Evolutionary conservation across 257 asterid species (phyloP).

Genomic region (Petunia axillaris): DNA sequence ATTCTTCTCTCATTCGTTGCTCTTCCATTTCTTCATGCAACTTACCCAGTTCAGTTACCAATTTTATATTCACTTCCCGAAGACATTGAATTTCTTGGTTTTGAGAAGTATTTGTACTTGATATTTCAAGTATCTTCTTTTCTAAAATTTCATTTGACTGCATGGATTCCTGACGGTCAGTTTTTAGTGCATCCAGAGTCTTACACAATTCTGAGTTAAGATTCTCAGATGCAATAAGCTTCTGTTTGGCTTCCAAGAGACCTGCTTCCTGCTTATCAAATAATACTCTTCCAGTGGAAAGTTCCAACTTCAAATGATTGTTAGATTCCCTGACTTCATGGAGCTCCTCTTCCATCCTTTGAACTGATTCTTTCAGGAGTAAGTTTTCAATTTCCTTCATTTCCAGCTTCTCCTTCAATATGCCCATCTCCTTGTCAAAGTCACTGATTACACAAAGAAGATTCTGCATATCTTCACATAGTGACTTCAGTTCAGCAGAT

Average conservation of each 20-base stretch:
- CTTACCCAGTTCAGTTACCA: slow-evolving; percentile 56
- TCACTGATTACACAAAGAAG: slow-evolving; percentile 48
- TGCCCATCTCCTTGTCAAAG: slow-evolving; percentile 52
- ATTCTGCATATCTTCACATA: slow-evolving; percentile 53
- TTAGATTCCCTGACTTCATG: slow-evolving; percentile 49
- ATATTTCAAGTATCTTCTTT: slow-evolving; percentile 46
- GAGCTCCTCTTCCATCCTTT: slow-evolving; percentile 61
- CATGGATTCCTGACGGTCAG: slow-evolving; percentile 49
- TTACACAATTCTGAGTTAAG: slow-evolving; percentile 49
- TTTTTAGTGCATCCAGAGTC: slow-evolving; percentile 55
- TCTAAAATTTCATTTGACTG: slow-evolving; percentile 50
- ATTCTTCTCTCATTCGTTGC: slow-evolving; percentile 54
- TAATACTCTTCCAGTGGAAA: slow-evolving; percentile 41
- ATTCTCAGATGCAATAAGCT: slow-evolving; percentile 60
- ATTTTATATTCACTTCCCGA: slow-evolving; percentile 44
- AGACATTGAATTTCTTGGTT: slow-evolving; percentile 62
- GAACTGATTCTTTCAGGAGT: slow-evolving; percentile 57
- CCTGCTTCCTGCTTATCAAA: slow-evolving; percentile 51
- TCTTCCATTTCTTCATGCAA: slow-evolving; percentile 69
- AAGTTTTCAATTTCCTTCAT: slow-evolving; percentile 60
- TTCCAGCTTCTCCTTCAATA: slow-evolving; percentile 56
- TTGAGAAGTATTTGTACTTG: slow-evolving; percentile 55
- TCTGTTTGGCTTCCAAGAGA: slow-evolving; percentile 56
- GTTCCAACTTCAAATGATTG: slow-evolving; percentile 50
- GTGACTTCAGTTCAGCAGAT: slow-evolving; percentile 47